Percentiles rank a stretch among this genome's conserved stretches.
Evolutionary conservation across 2,329 filamentous ascomycete genomes (phyloP).

Genomic region (Orbilia ellipsospora): DNA sequence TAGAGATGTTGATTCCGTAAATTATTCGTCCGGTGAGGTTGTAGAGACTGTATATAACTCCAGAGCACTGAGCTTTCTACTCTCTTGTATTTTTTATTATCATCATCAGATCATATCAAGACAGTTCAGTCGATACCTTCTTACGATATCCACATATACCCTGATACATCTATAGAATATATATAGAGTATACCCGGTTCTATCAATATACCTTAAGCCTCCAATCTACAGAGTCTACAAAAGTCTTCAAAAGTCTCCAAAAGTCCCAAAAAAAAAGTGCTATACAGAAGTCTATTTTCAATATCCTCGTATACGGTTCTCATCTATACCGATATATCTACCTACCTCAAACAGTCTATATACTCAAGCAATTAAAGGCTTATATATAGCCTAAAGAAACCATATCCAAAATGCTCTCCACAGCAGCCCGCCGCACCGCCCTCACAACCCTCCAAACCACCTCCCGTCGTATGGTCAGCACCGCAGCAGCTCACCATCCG

Average conservation of each 20-base stretch:
- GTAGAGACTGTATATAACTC: conserved; percentile 36
- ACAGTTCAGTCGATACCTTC: conserved; percentile 14
- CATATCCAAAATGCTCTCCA: conserved; percentile 37
- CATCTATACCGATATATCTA: background rate
- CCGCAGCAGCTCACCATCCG: conserved; percentile 12
- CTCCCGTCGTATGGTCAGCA: conserved; percentile 43
- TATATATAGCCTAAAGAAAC: conserved; percentile 5
- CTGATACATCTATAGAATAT: conserved; percentile 21
- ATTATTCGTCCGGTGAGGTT: conserved; percentile 25
- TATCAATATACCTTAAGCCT: background rate
- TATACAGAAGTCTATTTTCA: background rate
- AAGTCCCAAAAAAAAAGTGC: background rate
- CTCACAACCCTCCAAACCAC: conserved; percentile 32
- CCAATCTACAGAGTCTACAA: conserved; percentile 5
- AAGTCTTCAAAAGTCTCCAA: background rate
- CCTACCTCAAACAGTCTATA: too few species aligned
- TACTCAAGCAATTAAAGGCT: background rate
- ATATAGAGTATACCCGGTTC: conserved; percentile 14
- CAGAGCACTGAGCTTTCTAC: background rate
- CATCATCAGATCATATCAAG: conserved; percentile 53
- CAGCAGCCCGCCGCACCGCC: conserved; percentile 40
- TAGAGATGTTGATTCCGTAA: conserved; percentile 30
- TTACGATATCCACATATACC: conserved; percentile 26
- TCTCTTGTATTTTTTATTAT: conserved; percentile 35
- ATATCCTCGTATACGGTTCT: background rate